phyloP scores from a whole-genome alignment of 805 yeast species.

The Candida ipomoeae region DNA sequence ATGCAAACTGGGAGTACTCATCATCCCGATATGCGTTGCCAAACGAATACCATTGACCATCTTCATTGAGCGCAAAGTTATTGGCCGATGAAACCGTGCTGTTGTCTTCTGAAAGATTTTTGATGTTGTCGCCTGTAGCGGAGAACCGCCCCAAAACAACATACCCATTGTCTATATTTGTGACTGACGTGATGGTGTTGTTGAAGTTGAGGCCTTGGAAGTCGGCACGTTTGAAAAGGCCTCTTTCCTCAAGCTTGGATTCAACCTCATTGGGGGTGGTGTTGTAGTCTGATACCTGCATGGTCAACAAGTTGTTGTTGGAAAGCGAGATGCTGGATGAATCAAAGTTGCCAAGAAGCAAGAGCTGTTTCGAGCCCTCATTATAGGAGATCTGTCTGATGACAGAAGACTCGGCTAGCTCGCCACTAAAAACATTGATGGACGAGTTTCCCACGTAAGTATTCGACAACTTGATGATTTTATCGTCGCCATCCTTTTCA shows the following conservation, averaged over 20 bases:
- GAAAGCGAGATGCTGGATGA: constrained; percentile 27
- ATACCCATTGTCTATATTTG: constrained; percentile 18
- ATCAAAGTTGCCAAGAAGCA: constrained; percentile 46
- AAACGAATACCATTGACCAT: constrained; percentile 42
- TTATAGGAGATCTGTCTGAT: constrained; percentile 8
- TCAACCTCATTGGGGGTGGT: constrained; percentile 29
- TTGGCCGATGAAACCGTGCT: constrained; percentile 21
- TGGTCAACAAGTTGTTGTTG: constrained; percentile 26
- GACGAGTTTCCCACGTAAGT: constrained; percentile 40
- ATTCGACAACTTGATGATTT: constrained; percentile 28
- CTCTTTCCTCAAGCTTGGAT: constrained; percentile 8
- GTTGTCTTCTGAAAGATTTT: constrained; percentile 29
- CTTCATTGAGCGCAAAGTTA: constrained; percentile 35
- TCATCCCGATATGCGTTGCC: constrained; percentile 28
- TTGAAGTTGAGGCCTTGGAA: constrained; percentile 32
- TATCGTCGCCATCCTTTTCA: constrained; percentile 15
- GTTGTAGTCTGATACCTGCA: constrained; percentile 28
- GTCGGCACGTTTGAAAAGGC: constrained; percentile 16
- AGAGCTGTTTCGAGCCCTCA: constrained; percentile 20
- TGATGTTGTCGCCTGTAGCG: constrained; percentile 18
- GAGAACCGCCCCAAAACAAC: constrained; percentile 33
- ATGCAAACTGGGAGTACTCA: constrained; percentile 28
- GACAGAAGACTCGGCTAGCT: constrained; percentile 17
- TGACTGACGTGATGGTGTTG: constrained; percentile 23
- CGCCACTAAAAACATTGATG: constrained; percentile 33